Conservation (phyloP, 1,139 yeast species). For the Geotrichum australiense region DNA sequence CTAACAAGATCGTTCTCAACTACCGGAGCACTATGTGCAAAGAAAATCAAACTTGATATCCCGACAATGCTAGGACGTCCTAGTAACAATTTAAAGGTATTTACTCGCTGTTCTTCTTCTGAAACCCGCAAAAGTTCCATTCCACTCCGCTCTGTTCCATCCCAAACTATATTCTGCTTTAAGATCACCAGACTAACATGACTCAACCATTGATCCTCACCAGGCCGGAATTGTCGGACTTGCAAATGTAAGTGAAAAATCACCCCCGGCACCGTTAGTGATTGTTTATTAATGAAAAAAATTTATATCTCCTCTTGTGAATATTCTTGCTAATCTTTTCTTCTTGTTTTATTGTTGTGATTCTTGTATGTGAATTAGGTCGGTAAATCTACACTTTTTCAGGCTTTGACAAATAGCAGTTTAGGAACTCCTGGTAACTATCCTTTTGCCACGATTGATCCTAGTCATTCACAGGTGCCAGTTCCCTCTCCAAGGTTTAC, state of each 20-base stretch:
- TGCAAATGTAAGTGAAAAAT: constrained; percentile 48
- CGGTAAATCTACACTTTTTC: constrained; percentile 72
- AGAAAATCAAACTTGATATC: neutral
- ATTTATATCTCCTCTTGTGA: too few relatives aligned
- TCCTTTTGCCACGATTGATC: constrained; percentile 95
- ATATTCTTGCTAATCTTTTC: too few relatives aligned
- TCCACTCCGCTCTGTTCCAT: too few relatives aligned
- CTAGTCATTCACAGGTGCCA: constrained; percentile 91
- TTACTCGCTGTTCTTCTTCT: too few relatives aligned
- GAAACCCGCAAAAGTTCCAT: too few relatives aligned
- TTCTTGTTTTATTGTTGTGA: neutral
- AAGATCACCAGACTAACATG: too few relatives aligned
- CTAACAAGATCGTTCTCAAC: neutral
- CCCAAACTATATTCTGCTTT: too few relatives aligned
- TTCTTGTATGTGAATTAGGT: constrained; percentile 34
- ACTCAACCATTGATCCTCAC: neutral
- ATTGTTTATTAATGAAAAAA: neutral
- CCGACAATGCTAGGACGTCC: constrained; percentile 23
- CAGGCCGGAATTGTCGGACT: constrained; percentile 82
- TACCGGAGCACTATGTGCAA: neutral
- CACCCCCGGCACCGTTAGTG: neutral
- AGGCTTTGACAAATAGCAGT: constrained; percentile 69
- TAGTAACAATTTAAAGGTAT: constrained; percentile 55
- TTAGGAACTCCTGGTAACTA: constrained; percentile 95
- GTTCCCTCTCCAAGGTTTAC: constrained; percentile 88